Evolutionary conservation across 2,329 filamentous ascomycete species (phyloP).

Genomic region (Myriosclerotinia duriaeana): DNA sequence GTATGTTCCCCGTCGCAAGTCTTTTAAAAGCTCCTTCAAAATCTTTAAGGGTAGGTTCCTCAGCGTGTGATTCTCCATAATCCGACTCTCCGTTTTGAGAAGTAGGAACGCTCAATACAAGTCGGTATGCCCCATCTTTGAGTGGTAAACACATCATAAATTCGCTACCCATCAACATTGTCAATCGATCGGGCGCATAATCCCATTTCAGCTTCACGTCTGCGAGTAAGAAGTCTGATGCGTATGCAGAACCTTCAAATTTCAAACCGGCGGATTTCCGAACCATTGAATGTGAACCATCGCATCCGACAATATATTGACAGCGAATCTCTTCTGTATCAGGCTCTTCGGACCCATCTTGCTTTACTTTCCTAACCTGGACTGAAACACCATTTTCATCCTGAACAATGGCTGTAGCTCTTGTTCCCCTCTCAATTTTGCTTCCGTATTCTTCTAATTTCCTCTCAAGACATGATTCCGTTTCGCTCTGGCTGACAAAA

Average conservation of each 20-base stretch:
- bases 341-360: constrained; percentile 31
- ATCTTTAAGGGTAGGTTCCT: constrained; percentile 39
- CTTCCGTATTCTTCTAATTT: constrained; percentile 36
- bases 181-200: constrained; percentile 21
- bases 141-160: constrained; percentile 44
- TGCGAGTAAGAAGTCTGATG: constrained; percentile 47
- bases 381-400: constrained; percentile 39
- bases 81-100: constrained; percentile 19
- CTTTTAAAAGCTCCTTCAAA: constrained; percentile 40
- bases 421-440: constrained; percentile 39
- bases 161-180: constrained; percentile 40
- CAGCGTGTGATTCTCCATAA: constrained; percentile 23
- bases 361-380: constrained; percentile 28
- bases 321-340: constrained; percentile 39
- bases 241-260: constrained; percentile 47
- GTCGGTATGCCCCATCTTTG: constrained; percentile 34
- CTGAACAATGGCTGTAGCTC: constrained; percentile 39
- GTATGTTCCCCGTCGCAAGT: constrained; percentile 35
- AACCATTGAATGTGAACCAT: constrained; percentile 52
- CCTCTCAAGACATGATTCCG: constrained; percentile 41
- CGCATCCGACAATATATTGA: constrained; percentile 52
- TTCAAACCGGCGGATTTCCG: constrained; percentile 44
- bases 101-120: constrained; percentile 34
- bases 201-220: constrained; percentile 42
- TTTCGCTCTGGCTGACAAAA: constrained; percentile 42